Base-by-base conservation (phyloP, 352 stramenopile genomes). In the Elongisporangium undulatum region DNA sequence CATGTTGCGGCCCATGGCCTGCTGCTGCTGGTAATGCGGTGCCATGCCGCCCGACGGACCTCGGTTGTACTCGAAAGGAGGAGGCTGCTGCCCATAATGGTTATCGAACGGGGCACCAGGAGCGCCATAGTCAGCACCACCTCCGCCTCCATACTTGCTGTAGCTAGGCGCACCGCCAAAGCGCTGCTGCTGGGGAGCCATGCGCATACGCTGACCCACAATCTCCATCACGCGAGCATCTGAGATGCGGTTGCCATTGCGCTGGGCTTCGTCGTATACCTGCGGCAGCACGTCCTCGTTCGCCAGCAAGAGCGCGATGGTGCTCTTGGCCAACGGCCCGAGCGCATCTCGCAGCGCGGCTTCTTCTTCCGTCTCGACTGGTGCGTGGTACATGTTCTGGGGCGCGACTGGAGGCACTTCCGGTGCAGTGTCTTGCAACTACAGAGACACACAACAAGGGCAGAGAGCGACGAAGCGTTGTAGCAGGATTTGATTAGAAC, bases 221-320 rank as follows among this genome's bases (percentile, higher is more conserved):
- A 95, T 89, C 67, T 95, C 83, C 51, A 86, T 64, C 49, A 95
- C 82, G 49, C 85, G 85, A 13, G 68, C 72, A 61, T 95, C 85
- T 3, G 82, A 62, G 56, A 95, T 92, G 45, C 69, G 73, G 58
- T 90, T 90, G 51, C 82, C 80, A 53, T 89, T 79, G 57, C 76
- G 85, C 61, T 89, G 78, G n/a, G 79, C 85, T 64, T 95, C 85
- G 20, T 91, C 82, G 41, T 89, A 87, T 16, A 93, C 82, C 61
- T 91, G 80, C 6, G 79, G 76, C 49, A 95, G 63, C 48, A 87
- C 81, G 34, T 89, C 76, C 12, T 89, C 80, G 63, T 90, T 87
- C 53, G 90, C 77, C 49, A 91, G 65, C 20, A 95, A 63, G 60
- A 89, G 58, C 19, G 80, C 64, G 26, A 95, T 77, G n/a, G 85